A percentile compares a stretch with the other conserved stretches of the same genome.
These are phyloP conservation scores for Ceraceosorus bombacis DNA, from an alignment of 1,284 basidiomycete genomes.

Conservation along the genomic window DNA sequence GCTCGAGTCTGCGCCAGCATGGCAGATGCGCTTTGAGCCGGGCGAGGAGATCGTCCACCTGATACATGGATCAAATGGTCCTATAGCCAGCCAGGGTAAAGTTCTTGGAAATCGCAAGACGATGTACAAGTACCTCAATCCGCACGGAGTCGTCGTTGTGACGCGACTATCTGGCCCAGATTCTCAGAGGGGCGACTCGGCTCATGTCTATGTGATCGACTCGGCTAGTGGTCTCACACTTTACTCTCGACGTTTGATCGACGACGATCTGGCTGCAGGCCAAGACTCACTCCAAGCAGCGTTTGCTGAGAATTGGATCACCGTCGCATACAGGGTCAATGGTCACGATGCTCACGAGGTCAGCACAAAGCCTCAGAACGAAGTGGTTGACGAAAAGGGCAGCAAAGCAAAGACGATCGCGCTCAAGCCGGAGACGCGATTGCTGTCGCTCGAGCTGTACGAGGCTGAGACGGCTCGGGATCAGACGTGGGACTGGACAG, in stretches of 20 bases:
- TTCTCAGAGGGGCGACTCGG: constrained; percentile 21
- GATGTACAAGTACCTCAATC: constrained; percentile 89
- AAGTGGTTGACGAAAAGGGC: constrained; percentile 38
- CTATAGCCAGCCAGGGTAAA: constrained; percentile 68
- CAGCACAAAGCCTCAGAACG: constrained; percentile 51
- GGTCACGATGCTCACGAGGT: constrained; percentile 56
- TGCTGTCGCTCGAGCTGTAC: constrained; percentile 72
- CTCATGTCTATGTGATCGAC: constrained; percentile 66
- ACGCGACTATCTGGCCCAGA: constrained; percentile 49
- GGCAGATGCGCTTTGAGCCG: constrained; percentile 27
- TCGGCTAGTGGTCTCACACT: constrained; percentile 67
- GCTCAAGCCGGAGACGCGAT: constrained; percentile 5
- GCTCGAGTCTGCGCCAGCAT: constrained; percentile 11
- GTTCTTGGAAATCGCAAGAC: constrained; percentile 80
- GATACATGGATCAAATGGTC: constrained; percentile 7
- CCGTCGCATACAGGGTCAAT: constrained; percentile 61
- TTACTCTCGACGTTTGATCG: constrained; percentile 47
- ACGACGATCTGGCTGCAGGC: constrained; percentile 46
- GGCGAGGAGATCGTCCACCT: constrained; percentile 24
- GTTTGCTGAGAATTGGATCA: constrained; percentile 86
- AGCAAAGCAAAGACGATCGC: background rate
- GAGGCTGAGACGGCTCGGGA: constrained; percentile 57
- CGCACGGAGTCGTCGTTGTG: constrained; percentile 64
- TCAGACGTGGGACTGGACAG: constrained; percentile 17
- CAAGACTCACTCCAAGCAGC: constrained; percentile 57